Percentiles rank a stretch among this genome's conserved stretches.
These are phyloP conservation scores for Poterioochromonas sp. DNA, from an alignment of 352 stramenopile species.

Conservation along the genomic window DNA sequence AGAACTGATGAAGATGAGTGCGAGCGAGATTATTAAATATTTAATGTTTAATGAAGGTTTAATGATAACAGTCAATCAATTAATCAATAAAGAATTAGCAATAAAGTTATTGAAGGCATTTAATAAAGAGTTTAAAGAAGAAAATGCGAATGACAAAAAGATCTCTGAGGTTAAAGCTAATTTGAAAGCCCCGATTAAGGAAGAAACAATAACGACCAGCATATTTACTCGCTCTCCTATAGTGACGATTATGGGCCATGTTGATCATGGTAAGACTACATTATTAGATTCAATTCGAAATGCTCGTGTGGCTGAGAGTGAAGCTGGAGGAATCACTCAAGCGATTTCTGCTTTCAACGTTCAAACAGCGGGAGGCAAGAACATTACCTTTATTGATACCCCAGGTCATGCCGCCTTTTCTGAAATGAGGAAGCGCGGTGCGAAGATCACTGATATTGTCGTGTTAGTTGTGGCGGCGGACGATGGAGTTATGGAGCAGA, in stretches of 20 bases:
- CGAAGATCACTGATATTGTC: constrained; percentile 93
- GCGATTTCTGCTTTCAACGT: constrained; percentile 92
- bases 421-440: constrained; percentile 90
- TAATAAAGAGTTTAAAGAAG: constrained; percentile 53
- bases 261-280: constrained; percentile 99
- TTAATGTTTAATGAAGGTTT: constrained; percentile 66
- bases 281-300: constrained; percentile 91
- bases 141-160: constrained; percentile 37
- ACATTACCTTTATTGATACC: constrained; percentile 94
- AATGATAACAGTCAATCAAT: constrained; percentile 62
- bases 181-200: constrained; percentile 49
- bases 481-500: constrained; percentile 96
- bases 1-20: constrained; percentile 52
- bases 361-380: constrained; percentile 37
- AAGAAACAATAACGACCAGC: constrained; percentile 56
- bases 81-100: constrained; percentile 56
- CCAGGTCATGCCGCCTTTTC: constrained; percentile 98
- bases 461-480: constrained; percentile 94
- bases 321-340: constrained; percentile 97
- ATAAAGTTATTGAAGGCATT: constrained; percentile 58
- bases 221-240: constrained; percentile 66
- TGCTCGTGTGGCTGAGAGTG: constrained; percentile 71
- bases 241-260: constrained; percentile 98
- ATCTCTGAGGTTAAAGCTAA: constrained; percentile 43
- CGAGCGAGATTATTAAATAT: constrained; percentile 59